Conservation (phyloP, 148 eudicot genomes). For the Gaultheria prostrata region DNA sequence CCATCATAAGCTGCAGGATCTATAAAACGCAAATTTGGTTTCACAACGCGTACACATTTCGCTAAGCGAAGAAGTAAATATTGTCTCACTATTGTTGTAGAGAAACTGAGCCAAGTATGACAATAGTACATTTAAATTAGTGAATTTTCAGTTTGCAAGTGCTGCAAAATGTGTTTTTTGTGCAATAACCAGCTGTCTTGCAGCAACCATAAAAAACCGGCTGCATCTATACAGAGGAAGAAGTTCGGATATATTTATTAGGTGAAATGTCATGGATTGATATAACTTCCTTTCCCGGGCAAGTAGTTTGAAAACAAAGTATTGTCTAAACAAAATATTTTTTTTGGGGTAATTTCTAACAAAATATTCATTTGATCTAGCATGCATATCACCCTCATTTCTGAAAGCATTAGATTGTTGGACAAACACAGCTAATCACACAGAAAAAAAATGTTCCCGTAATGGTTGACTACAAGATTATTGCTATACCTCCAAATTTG, state of each 20-base stretch:
- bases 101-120: background rate
- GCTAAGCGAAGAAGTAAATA: background rate
- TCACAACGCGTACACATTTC: no score
- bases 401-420: background rate
- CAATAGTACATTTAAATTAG: background rate
- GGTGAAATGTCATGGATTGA: background rate
- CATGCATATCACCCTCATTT: background rate
- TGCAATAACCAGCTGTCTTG: background rate
- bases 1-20: background rate
- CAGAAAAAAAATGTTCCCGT: background rate
- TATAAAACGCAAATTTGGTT: background rate
- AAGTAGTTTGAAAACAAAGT: background rate
- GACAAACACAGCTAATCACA: background rate
- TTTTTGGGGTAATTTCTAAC: no score
- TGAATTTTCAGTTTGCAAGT: background rate
- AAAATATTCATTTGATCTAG: background rate
- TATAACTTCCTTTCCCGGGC: background rate
- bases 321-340: background rate
- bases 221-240: background rate
- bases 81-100: background rate
- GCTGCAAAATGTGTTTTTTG: background rate
- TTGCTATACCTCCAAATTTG: conserved; percentile 64
- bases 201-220: background rate
- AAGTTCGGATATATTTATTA: background rate
- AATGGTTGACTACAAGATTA: background rate